These are phyloP conservation scores for Fraxinus angustifolia DNA, from an alignment of 305 asterid genomes.

Conservation along the genomic window DNA sequence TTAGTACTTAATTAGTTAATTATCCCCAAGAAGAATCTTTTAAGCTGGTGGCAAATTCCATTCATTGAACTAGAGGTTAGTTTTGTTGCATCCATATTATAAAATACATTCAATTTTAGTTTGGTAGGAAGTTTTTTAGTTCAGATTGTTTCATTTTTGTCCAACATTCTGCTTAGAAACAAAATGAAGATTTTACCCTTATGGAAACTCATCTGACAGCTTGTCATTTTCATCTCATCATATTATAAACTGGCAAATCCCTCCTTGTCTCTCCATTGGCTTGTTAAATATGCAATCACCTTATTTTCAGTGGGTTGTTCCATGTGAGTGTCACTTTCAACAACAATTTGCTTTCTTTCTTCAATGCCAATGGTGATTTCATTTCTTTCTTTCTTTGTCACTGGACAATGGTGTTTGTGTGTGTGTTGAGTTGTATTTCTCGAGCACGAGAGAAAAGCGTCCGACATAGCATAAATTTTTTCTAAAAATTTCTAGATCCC, in stretches of 20 bases:
- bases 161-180: conserved; percentile 23
- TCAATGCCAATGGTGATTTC: background rate
- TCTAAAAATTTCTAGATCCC: background rate
- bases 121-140: background rate
- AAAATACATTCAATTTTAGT: conserved; percentile 1
- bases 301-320: background rate
- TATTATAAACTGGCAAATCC: conserved; percentile 9
- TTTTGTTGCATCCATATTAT: background rate
- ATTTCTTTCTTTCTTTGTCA: background rate
- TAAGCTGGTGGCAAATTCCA: conserved; percentile 8
- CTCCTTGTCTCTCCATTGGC: conserved; percentile 3
- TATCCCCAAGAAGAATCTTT: background rate
- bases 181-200: conserved; percentile 28
- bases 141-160: background rate
- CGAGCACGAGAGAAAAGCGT: background rate
- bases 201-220: conserved; percentile 21
- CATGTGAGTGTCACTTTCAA: conserved; percentile 17
- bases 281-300: background rate
- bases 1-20: background rate
- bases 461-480: background rate
- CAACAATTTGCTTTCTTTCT: background rate
- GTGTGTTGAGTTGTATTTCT: background rate
- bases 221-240: conserved; percentile 30
- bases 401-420: background rate
- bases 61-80: background rate